Conservation (phyloP, 1,139 yeast species). For the Pichia sp. region DNA sequence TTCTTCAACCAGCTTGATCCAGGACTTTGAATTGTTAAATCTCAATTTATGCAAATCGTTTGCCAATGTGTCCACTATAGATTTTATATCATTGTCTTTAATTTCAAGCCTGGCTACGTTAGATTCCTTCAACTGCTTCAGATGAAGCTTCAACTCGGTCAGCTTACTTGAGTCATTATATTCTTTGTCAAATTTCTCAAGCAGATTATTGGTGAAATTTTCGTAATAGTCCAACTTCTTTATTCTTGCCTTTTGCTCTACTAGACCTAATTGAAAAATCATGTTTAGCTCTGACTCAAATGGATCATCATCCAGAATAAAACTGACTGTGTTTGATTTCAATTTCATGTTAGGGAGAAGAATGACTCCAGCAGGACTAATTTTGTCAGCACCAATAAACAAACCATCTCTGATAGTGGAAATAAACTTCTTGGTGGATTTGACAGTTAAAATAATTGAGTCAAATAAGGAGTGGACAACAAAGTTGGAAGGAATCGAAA, state of each 20-base stretch:
- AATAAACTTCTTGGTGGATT: conserved; percentile 47
- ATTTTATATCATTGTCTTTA: not conserved
- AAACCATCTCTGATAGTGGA: conserved; percentile 36
- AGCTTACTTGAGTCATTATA: not conserved
- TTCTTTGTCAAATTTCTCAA: not conserved
- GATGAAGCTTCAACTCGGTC: not conserved
- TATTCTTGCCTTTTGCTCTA: conserved; percentile 60
- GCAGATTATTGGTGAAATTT: conserved; percentile 12
- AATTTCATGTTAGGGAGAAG: conserved; percentile 47
- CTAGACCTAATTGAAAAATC: conserved; percentile 67
- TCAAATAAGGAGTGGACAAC: conserved; percentile 56
- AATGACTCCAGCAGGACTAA: conserved; percentile 32
- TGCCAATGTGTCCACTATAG: conserved; percentile 2
- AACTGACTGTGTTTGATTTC: conserved; percentile 37
- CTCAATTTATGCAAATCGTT: conserved; percentile 18
- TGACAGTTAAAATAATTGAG: conserved; percentile 45
- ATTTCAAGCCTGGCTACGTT: not conserved
- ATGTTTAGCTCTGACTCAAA: conserved; percentile 72
- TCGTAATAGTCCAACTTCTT: conserved; percentile 54
- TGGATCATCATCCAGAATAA: conserved; percentile 71
- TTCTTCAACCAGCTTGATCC: conserved; percentile 49
- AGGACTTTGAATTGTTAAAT: conserved; percentile 52
- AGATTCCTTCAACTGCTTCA: not conserved
- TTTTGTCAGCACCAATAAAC: conserved; percentile 29
- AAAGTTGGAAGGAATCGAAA: conserved; percentile 37